These are phyloP conservation scores for Penicillium atrosanguineum DNA, from an alignment of 495 filamentous ascomycete species.

Conservation along the genomic window DNA sequence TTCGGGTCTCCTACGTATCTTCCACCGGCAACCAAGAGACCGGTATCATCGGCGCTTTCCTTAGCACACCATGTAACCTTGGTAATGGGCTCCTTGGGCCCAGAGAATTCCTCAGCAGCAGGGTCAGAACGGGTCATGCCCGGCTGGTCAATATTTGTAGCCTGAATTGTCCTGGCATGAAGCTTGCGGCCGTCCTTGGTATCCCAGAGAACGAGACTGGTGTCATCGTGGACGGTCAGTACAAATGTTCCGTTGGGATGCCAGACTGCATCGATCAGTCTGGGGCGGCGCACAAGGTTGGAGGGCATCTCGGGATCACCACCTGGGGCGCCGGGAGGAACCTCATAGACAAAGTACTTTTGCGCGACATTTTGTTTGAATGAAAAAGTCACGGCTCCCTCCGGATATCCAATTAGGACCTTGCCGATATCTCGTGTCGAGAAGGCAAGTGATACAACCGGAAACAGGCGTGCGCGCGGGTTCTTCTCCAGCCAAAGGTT, in stretches of 20 bases:
- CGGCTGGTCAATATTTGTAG: constrained; percentile 65
- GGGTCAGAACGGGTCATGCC: constrained; percentile 42
- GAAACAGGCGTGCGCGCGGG: constrained; percentile 51
- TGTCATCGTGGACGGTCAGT: constrained; percentile 83
- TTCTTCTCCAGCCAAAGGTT: constrained; percentile 77
- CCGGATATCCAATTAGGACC: constrained; percentile 79
- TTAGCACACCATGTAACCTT: constrained; percentile 89
- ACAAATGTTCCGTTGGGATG: constrained; percentile 94
- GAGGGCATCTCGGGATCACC: constrained; percentile 62
- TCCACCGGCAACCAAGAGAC: constrained; percentile 82
- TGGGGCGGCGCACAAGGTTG: constrained; percentile 59
- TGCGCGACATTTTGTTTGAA: constrained; percentile 82
- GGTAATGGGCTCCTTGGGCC: constrained; percentile 67
- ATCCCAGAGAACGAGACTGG: constrained; percentile 91
- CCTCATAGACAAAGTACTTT: constrained; percentile 78
- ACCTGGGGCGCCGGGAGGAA: constrained; percentile 83
- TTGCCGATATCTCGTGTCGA: constrained; percentile 94
- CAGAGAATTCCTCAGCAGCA: constrained; percentile 37
- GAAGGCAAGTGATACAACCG: constrained; percentile 73
- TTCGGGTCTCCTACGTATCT: constrained; percentile 56
- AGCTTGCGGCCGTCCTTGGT: constrained; percentile 83
- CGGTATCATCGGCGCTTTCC: constrained; percentile 88
- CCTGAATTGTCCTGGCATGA: constrained; percentile 75
- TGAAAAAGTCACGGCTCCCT: constrained; percentile 84
- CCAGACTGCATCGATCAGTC: constrained; percentile 78